These are phyloP conservation scores for Chaetomium cochliodes DNA, from an alignment of 495 filamentous ascomycete species.

Conservation along the genomic window DNA sequence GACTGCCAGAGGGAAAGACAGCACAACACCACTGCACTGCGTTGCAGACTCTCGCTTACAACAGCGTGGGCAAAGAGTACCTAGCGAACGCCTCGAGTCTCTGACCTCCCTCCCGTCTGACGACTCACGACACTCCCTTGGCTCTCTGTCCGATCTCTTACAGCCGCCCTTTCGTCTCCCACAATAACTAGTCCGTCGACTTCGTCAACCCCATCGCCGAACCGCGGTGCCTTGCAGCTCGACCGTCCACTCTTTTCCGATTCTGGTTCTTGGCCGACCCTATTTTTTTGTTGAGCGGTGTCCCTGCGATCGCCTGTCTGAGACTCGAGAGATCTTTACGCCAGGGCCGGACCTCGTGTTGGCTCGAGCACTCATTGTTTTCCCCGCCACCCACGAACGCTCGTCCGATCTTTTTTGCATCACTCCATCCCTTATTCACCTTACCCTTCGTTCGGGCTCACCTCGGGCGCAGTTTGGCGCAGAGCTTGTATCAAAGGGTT, in stretches of 20 bases:
- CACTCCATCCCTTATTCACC: conserved; percentile 8
- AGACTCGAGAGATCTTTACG: conserved; percentile 17
- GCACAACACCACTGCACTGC: not conserved
- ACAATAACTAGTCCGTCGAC: not conserved
- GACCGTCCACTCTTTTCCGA: conserved; percentile 12
- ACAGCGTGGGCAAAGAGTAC: not conserved
- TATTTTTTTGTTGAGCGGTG: not conserved
- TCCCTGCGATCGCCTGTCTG: conserved; percentile 2
- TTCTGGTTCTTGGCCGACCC: not conserved
- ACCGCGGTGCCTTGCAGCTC: conserved; percentile 1
- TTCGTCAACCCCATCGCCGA: not conserved
- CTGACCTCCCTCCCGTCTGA: conserved; percentile 1
- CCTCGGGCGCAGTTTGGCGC: not conserved
- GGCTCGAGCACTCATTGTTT: conserved; percentile 20
- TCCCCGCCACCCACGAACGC: conserved; percentile 3
- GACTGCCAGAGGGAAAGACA: conserved; percentile 7
- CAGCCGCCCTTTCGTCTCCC: not conserved
- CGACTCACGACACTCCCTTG: conserved; percentile 24
- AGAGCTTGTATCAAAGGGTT: not conserved
- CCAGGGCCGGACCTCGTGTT: conserved; percentile 20
- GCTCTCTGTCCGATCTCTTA: not conserved
- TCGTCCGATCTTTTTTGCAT: conserved; percentile 3
- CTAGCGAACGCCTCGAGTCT: not conserved
- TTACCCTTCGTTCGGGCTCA: conserved; percentile 15
- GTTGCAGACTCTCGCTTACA: conserved; percentile 1